Conservation (phyloP, 2,329 filamentous ascomycete species). For the Reticulascus tulasneorum region DNA sequence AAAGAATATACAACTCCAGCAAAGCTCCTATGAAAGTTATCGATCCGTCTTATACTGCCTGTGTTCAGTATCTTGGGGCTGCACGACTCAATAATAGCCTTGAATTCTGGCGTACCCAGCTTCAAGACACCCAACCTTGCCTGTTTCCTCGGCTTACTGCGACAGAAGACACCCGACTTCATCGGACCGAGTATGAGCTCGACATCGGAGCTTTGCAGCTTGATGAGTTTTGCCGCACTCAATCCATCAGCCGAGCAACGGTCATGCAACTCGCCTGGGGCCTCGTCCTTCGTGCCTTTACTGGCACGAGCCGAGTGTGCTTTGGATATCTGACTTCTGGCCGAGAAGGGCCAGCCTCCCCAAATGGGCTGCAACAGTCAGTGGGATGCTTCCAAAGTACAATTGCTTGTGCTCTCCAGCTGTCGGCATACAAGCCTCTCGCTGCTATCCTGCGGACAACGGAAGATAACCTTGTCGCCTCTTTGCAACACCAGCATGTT, state of each 20-base stretch:
- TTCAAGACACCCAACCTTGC: slow-evolving; percentile 36
- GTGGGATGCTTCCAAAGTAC: slow-evolving; percentile 44
- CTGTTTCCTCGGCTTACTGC: slow-evolving; percentile 38
- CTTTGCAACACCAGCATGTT: slow-evolving; percentile 39
- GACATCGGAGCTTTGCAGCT: slow-evolving; percentile 35
- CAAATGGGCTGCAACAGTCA: slow-evolving; percentile 33
- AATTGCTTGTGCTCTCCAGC: slow-evolving; percentile 28
- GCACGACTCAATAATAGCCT: slow-evolving; percentile 30
- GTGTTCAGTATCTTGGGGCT: slow-evolving; percentile 30
- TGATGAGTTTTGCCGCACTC: slow-evolving; percentile 36
- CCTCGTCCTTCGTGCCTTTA: slow-evolving; percentile 51
- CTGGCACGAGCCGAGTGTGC: slow-evolving; percentile 46
- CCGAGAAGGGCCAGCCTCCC: slow-evolving; percentile 37
- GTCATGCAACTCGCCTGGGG: slow-evolving; percentile 58
- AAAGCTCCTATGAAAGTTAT: slow-evolving; percentile 26
- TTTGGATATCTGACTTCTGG: slow-evolving; percentile 50
- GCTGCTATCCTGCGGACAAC: slow-evolving; percentile 25
- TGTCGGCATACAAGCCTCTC: slow-evolving; percentile 28
- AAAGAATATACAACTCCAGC: slow-evolving; percentile 38
- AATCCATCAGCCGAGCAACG: slow-evolving; percentile 40
- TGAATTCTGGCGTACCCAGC: slow-evolving; percentile 41
- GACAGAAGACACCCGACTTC: slow-evolving; percentile 19
- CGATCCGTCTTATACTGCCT: slow-evolving; percentile 33
- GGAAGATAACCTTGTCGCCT: slow-evolving; percentile 24
- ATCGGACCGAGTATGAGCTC: slow-evolving; percentile 34